Evolutionary conservation across 495 filamentous ascomycete species (phyloP), one percentile per base, ranked within the genome.

Genomic region (Neurospora pannonica): DNA sequence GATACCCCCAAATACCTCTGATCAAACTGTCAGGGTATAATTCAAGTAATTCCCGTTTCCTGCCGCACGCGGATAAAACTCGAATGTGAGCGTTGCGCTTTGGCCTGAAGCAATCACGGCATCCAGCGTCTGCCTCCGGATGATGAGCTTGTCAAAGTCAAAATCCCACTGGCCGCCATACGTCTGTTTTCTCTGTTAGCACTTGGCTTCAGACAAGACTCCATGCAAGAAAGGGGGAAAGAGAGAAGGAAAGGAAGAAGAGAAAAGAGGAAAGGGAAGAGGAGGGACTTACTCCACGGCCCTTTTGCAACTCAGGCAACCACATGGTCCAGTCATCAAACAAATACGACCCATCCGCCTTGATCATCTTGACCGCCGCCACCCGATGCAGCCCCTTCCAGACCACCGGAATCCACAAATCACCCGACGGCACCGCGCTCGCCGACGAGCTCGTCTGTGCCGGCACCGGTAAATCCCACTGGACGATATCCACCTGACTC

Each of bases 271-370:
- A 15, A 10, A 15, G 6, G n/a, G n/a, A n/a, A 3, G 7, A 21
- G 54, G 9, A 71, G 9, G 2, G 4, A 69, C 75, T 74, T 70
- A 74, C 75, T 8, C 76, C 79, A 43, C 79, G 72, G 0, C 82
- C 88, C 74, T 87, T 80, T 73, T 91, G 88, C 28, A 91, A 77
- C 21, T 85, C 82, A 1, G 88, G 87, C 10, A 90, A 78, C 19
- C 81, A 90, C 73, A 83, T 74, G 0, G 89, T 91, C 88, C 88
- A 91, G 39, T 85, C 83, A 76, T 91, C 89, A 19, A 87, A 82
- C 38, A 91, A 76, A 73, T 84, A 87, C 24, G 75, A 80, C 2
- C 87, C 86, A 74, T 86, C 86, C 4, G 74, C 77, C n/a, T 80
- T 83, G 4, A 86, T 39, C n/a, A 87, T 88, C 79, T 88, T 87